Conservation (phyloP, 495 filamentous ascomycete species). For the Cercophora newfieldiana region DNA sequence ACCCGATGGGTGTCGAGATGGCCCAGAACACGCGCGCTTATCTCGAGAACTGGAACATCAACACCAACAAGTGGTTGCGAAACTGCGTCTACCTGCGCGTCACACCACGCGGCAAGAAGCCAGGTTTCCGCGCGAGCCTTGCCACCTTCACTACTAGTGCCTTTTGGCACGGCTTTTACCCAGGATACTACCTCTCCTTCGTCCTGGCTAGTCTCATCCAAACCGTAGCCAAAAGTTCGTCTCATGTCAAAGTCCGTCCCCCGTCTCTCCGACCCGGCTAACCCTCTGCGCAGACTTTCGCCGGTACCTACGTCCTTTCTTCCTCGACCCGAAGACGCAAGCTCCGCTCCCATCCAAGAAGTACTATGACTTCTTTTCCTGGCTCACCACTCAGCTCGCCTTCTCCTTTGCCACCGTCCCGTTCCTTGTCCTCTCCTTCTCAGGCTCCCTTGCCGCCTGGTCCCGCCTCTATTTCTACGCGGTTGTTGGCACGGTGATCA, state of each 20-base stretch:
- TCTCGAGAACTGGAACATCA: conserved; percentile 94
- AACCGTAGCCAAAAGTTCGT: conserved; percentile 87
- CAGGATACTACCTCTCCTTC: conserved; percentile 92
- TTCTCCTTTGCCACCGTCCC: conserved; percentile 81
- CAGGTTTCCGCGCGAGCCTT: conserved; percentile 90
- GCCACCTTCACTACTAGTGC: conserved; percentile 92
- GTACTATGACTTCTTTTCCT: conserved; percentile 84
- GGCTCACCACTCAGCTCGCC: conserved; percentile 75
- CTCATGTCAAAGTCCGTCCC: neutral
- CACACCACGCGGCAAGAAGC: conserved; percentile 93
- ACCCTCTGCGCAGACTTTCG: conserved; percentile 66
- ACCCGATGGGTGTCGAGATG: conserved; percentile 75
- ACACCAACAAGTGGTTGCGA: conserved; percentile 94
- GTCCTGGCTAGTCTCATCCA: conserved; percentile 87
- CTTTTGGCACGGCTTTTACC: conserved; percentile 98
- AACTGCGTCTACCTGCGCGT: conserved; percentile 96
- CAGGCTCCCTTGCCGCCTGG: conserved; percentile 71
- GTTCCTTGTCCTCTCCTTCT: conserved; percentile 77
- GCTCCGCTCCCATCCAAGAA: conserved; percentile 69
- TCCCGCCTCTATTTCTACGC: conserved; percentile 86
- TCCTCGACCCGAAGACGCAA: conserved; percentile 69
- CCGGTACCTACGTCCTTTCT: conserved; percentile 88
- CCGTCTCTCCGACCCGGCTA: conserved; percentile 8
- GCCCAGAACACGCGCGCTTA: conserved; percentile 91
- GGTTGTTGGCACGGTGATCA: conserved; percentile 61